Base-by-base conservation (phyloP, 768 basidiomycete genomes). In the Amanita muscaria region DNA sequence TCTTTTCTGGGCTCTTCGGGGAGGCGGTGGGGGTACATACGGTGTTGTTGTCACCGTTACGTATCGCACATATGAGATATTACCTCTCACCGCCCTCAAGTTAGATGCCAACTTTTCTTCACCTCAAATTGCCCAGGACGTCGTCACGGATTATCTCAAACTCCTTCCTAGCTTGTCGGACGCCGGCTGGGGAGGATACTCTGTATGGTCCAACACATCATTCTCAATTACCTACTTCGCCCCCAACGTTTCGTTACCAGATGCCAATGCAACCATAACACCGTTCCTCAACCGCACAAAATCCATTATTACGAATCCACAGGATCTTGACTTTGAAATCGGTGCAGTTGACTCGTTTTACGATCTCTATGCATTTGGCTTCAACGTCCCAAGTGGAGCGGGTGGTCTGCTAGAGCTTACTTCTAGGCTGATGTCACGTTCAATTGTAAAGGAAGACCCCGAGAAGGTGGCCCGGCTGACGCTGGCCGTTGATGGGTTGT, bases 21-120 rank as follows among this genome's bases (percentile, higher is more conserved):
- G 39, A 4, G 56, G 77, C 69, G 68, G 74, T 74, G 0, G 73
- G 4, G 65, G 69, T 5, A 76, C 70, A 0, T 76, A 61, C 36
- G 74, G 70, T 7, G 61, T 77, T n/a, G 56, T 76, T 40, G 65
- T 65, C 2, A 69, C 67, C 1, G 66, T 64, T 2, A 73, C 73
- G 0, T 75, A 76, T 49, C 53, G 55, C 44, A 72, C 69, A 0
- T 61, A 74, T 37, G 64, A 68, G 2, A 19, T 47, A 5, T 48
- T 60, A 11, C 68, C 40, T 16, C 3, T 15, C 8, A 40, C 24
- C 15, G n/a, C 16, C 4, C 16, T 18, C 7, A 40, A 10, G 3
- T 5, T 40, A 3, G 11, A 14, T 9, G 39, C 15, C n/a, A 27
- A 14, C 4, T 29, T 40, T 15, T 70, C 66, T 0, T 59, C 63